Percentiles rank a stretch among this genome's conserved stretches.
Evolutionary conservation across 208 protist species (phyloP).

Genomic region (Borovskyia barvae): DNA sequence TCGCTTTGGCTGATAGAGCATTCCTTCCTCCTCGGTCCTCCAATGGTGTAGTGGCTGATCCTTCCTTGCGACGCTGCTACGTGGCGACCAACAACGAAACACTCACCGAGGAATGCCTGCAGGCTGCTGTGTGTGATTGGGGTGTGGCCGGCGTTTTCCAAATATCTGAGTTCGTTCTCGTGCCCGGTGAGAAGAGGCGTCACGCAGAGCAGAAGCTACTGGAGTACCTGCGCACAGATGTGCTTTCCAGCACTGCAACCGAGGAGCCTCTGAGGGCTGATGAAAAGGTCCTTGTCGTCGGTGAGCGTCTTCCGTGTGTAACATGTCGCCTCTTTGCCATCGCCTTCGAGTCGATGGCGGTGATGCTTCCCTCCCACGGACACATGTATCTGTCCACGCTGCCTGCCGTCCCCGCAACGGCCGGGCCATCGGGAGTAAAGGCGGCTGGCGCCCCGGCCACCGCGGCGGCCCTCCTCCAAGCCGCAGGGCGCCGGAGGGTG

Average conservation of each 20-base stretch:
- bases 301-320: conserved; percentile 44
- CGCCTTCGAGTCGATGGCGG: conserved; percentile 22
- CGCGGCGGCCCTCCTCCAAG: too few species aligned
- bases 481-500: too few species aligned
- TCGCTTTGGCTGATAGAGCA: conserved; percentile 22
- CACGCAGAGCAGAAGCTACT: conserved; percentile 54
- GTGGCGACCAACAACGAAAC: conserved; percentile 50
- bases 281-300: conserved; percentile 33
- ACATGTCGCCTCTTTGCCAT: conserved; percentile 36
- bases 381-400: conserved; percentile 43
- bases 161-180: conserved; percentile 33
- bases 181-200: conserved; percentile 27
- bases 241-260: conserved; percentile 6
- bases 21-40: too few species aligned
- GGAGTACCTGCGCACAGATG: conserved; percentile 16
- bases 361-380: conserved; percentile 45
- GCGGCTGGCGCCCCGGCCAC: too few species aligned
- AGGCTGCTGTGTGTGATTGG: conserved; percentile 21
- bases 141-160: conserved; percentile 34
- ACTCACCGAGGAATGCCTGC: conserved; percentile 23
- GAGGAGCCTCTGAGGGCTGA: background rate
- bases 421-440: background rate
- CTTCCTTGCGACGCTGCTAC: conserved; percentile 28
- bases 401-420: background rate
- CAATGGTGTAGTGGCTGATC: too few species aligned